Percentiles rank a stretch among this genome's conserved stretches.
phyloP scores from a whole-genome alignment of 768 basidiomycete species.

The Suillus bovinus region DNA sequence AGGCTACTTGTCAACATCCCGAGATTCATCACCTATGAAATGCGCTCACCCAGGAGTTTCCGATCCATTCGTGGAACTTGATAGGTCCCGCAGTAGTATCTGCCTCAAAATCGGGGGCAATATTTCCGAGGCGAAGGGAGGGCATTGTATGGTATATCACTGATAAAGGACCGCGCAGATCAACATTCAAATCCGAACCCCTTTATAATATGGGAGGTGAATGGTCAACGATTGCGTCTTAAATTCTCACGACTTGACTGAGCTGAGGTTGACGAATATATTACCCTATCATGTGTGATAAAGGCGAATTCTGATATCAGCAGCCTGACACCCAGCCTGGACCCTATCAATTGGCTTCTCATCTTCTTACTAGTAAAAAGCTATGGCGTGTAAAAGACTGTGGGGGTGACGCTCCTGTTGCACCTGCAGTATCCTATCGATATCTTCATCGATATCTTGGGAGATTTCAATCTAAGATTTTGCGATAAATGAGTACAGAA shows the following conservation, averaged over 20 bases:
- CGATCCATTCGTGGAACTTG: constrained; percentile 93
- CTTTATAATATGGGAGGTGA: not conserved
- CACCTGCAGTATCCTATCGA: constrained; percentile 77
- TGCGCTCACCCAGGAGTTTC: constrained; percentile 76
- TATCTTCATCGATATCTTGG: constrained; percentile 88
- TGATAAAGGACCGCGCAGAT: constrained; percentile 10
- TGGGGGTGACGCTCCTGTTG: constrained; percentile 94
- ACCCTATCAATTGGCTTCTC: too few species aligned
- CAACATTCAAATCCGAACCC: constrained; percentile 9
- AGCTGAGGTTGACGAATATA: not conserved
- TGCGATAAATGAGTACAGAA: not conserved
- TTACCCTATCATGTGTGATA: not conserved
- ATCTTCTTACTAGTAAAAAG: constrained; percentile 68
- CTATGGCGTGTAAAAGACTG: constrained; percentile 85
- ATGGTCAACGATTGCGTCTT: constrained; percentile 53
- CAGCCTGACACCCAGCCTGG: too few species aligned
- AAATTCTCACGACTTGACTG: constrained; percentile 53
- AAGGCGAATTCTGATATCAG: too few species aligned
- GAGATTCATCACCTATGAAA: not conserved
- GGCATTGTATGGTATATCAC: constrained; percentile 33
- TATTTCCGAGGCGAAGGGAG: constrained; percentile 79
- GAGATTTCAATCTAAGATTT: constrained; percentile 73
- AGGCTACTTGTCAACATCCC: constrained; percentile 6
- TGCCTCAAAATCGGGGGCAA: constrained; percentile 90
- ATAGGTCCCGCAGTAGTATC: constrained; percentile 85